Evolutionary conservation across 108 stramenopile genomes (phyloP).

Genomic region (Cyclotella baltica): DNA sequence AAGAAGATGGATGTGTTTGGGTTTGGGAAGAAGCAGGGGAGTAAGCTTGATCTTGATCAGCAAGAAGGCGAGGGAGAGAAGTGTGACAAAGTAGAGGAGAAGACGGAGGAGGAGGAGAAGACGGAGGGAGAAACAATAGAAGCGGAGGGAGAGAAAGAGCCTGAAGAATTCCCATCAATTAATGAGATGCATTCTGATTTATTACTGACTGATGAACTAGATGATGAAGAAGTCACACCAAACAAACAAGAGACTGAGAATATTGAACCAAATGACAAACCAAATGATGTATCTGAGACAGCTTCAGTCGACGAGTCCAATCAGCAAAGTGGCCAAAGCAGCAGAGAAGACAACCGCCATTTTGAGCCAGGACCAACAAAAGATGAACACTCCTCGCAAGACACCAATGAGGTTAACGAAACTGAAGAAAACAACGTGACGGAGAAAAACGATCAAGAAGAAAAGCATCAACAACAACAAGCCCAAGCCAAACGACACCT

Average conservation of each 20-base stretch:
- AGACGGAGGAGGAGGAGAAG: not conserved
- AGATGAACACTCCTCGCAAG: too few relatives aligned
- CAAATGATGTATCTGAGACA: too few relatives aligned
- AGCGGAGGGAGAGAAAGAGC: not conserved
- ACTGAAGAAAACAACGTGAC: too few relatives aligned
- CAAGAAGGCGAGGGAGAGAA: slow-evolving; percentile 8
- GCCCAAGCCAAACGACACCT: slow-evolving; percentile 36
- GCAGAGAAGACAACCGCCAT: too few relatives aligned
- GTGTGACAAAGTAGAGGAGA: not conserved
- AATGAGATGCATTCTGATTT: slow-evolving; percentile 10
- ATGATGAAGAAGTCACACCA: not conserved
- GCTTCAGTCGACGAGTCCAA: too few relatives aligned
- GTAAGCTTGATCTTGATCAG: not conserved
- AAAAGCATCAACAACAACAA: slow-evolving; percentile 8
- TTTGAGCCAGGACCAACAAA: too few relatives aligned
- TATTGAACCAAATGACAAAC: too few relatives aligned
- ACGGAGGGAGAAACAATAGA: not conserved
- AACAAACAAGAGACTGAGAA: not conserved
- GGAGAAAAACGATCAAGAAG: not conserved
- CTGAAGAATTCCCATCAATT: not conserved
- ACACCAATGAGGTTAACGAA: too few relatives aligned
- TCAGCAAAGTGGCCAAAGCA: too few relatives aligned
- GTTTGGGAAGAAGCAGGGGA: not conserved
- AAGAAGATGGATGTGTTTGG: slow-evolving; percentile 7
- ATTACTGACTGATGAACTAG: not conserved